Evolutionary conservation across 1,139 yeast genomes (phyloP).

Genomic region (Sugiyamaella xylanicola): DNA sequence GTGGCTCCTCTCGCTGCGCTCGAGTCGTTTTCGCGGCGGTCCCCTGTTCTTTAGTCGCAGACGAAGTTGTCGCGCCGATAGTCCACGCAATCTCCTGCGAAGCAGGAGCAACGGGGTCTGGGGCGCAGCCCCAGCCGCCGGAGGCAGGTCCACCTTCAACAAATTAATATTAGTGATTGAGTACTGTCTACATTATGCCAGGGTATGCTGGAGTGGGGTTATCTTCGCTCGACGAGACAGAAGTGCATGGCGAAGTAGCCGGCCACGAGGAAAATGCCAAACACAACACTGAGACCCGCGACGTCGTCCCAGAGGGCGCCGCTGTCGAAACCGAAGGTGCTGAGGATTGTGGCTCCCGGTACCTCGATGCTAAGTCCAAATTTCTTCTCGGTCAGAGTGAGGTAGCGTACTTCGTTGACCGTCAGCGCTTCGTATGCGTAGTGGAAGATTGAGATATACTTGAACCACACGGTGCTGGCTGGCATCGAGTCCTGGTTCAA

Average conservation of each 20-base stretch:
- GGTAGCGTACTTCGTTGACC: conserved; percentile 89
- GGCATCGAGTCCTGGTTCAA: conserved; percentile 80
- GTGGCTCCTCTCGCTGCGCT: not conserved
- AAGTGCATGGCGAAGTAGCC: conserved; percentile 78
- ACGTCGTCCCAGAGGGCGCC: conserved; percentile 73
- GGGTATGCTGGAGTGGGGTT: conserved; percentile 12
- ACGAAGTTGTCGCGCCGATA: too few species aligned
- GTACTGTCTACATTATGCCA: not conserved
- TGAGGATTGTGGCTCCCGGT: conserved; percentile 96
- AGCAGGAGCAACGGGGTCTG: not conserved
- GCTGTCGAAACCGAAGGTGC: conserved; percentile 91
- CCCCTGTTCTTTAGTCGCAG: too few species aligned
- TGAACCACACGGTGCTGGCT: conserved; percentile 71
- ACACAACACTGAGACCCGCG: conserved; percentile 50
- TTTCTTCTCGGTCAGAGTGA: conserved; percentile 81
- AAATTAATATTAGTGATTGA: not conserved
- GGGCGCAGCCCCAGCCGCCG: not conserved
- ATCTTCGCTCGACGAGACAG: conserved; percentile 76
- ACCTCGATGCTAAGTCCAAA: conserved; percentile 93
- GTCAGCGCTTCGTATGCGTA: conserved; percentile 92
- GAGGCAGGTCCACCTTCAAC: not conserved
- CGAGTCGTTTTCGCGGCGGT: too few species aligned
- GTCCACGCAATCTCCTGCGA: not conserved
- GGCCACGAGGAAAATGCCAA: conserved; percentile 54
- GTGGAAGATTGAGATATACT: conserved; percentile 87